Conservation (phyloP, 345 rosid genomes). For the Passiflora organensis region DNA sequence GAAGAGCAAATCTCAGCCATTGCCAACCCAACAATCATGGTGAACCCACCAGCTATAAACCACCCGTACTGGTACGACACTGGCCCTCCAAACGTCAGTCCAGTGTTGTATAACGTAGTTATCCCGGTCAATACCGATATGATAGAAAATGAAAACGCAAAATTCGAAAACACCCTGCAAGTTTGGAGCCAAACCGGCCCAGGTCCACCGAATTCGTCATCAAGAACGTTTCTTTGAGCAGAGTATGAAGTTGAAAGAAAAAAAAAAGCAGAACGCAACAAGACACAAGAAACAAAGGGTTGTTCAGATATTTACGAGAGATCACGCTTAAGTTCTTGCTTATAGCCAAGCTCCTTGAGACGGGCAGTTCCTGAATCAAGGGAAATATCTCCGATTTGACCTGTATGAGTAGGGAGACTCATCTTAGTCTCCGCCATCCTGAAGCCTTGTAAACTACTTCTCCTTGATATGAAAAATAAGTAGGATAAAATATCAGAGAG, state of each 20-base stretch:
- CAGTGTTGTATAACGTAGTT: conserved; percentile 81
- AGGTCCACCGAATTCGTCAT: conserved; percentile 6
- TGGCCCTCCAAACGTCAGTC: conserved; percentile 78
- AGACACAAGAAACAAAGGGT: not conserved
- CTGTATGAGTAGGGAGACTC: conserved; percentile 26
- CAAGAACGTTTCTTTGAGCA: too few species aligned
- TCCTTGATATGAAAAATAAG: not conserved
- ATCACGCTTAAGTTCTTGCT: conserved; percentile 94
- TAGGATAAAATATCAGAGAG: not conserved
- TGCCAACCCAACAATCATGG: conserved; percentile 77
- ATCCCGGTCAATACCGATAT: conserved; percentile 89
- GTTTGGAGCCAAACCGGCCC: conserved; percentile 2
- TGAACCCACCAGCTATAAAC: conserved; percentile 73
- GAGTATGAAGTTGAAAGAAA: not conserved
- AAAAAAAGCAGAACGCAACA: not conserved
- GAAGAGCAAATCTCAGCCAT: conserved; percentile 99
- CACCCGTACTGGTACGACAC: conserved; percentile 78
- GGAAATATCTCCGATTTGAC: conserved; percentile 18
- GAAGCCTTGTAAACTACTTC: not conserved
- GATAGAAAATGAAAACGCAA: conserved; percentile 90
- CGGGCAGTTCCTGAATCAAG: conserved; percentile 67
- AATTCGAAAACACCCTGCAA: conserved; percentile 84
- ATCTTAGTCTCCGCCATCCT: conserved; percentile 8
- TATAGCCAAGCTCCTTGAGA: conserved; percentile 86
- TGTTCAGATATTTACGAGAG: conserved; percentile 55